Conservation (phyloP, 2,329 filamentous ascomycete species). For the Beauveria sp. region DNA sequence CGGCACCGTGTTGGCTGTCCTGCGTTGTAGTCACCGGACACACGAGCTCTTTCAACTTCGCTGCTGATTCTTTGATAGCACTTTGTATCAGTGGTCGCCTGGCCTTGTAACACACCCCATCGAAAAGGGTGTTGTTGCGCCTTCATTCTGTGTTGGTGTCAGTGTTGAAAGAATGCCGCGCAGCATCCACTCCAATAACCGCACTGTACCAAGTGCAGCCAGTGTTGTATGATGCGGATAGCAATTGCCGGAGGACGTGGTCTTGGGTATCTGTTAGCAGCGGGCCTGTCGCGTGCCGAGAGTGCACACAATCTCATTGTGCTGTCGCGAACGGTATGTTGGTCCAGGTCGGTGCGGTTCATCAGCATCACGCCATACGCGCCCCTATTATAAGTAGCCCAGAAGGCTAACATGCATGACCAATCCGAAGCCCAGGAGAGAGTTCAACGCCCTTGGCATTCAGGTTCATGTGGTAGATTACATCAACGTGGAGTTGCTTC, state of each 20-base stretch:
- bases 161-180: constrained; percentile 4
- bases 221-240: constrained; percentile 38
- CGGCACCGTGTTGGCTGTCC: not conserved
- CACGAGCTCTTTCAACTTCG: not conserved
- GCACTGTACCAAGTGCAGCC: constrained; percentile 11
- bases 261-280: constrained; percentile 37
- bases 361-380: not conserved
- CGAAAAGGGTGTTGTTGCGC: not conserved
- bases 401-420: not conserved
- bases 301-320: constrained; percentile 63
- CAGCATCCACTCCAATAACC: not conserved
- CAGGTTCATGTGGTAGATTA: constrained; percentile 67
- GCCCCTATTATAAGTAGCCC: no score
- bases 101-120: no score
- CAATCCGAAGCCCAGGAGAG: constrained; percentile 41
- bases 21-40: not conserved
- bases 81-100: no score
- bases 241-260: constrained; percentile 40
- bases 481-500: constrained; percentile 46
- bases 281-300: constrained; percentile 46
- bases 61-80: no score
- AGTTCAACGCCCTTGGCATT: constrained; percentile 48
- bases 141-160: not conserved
- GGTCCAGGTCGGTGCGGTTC: not conserved
- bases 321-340: constrained; percentile 56